These are phyloP conservation scores for Geotrichum phurueaensis DNA, from an alignment of 1,139 yeast genomes.

Conservation along the genomic window DNA sequence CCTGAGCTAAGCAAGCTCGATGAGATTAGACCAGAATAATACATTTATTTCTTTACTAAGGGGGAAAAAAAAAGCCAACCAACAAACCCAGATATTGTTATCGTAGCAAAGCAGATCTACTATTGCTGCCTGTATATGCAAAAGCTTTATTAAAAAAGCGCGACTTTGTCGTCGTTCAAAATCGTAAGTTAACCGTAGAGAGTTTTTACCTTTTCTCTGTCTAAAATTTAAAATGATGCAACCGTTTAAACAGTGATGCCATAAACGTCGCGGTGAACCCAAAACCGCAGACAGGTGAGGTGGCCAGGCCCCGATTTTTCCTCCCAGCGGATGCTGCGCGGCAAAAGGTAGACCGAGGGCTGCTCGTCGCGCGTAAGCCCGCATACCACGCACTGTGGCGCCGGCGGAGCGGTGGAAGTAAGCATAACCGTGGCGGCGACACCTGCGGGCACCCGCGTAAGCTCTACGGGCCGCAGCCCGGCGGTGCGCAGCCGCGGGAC, in stretches of 20 bases:
- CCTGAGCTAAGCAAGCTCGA: no score
- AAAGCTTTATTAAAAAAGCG: no score
- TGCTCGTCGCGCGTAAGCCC: background rate
- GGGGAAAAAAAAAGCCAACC: no score
- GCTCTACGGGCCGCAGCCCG: background rate
- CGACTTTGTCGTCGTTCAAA: no score
- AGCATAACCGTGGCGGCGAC: background rate
- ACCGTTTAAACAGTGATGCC: background rate
- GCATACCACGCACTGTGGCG: background rate
- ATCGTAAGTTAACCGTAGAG: no score
- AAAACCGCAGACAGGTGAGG: constrained; percentile 16
- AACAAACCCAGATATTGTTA: no score
- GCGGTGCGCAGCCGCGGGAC: constrained; percentile 17
- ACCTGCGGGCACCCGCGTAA: background rate
- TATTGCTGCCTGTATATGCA: no score
- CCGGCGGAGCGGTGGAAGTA: background rate
- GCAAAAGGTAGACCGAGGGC: background rate
- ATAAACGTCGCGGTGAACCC: constrained; percentile 13
- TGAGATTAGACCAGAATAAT: no score
- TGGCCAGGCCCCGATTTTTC: constrained; percentile 12
- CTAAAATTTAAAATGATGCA: background rate
- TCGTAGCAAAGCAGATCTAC: no score
- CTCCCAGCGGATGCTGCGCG: constrained; percentile 8
- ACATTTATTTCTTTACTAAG: no score
- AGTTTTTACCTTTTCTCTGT: no score